These are phyloP conservation scores for Kuraishia molischiana DNA, from an alignment of 805 yeast genomes.

Conservation along the genomic window DNA sequence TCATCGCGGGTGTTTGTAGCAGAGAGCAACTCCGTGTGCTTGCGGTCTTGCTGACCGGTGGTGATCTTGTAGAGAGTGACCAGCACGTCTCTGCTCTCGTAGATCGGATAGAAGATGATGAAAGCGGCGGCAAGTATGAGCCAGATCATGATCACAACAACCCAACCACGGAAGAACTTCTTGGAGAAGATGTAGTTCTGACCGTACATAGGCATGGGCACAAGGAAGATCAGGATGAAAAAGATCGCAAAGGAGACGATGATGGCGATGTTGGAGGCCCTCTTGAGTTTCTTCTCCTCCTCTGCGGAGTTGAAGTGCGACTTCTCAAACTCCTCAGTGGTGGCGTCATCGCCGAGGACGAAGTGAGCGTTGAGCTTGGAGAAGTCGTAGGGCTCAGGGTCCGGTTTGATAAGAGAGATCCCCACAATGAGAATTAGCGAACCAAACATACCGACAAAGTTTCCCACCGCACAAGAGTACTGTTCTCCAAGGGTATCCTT, in stretches of 20 bases:
- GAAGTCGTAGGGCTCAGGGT: slow-evolving; percentile 18
- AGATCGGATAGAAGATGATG: slow-evolving; percentile 22
- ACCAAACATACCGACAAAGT: slow-evolving; percentile 26
- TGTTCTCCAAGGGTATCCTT: slow-evolving; percentile 34
- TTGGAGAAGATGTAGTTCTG: slow-evolving; percentile 20
- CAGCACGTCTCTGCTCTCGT: slow-evolving; percentile 19
- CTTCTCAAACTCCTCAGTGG: slow-evolving; percentile 17
- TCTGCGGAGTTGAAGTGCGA: slow-evolving; percentile 12
- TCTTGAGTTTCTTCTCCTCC: slow-evolving; percentile 12
- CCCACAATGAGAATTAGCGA: slow-evolving; percentile 18
- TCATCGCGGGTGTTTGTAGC: neutral
- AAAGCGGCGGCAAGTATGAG: slow-evolving; percentile 18
- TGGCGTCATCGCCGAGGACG: slow-evolving; percentile 23
- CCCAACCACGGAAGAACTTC: slow-evolving; percentile 22
- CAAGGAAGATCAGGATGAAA: slow-evolving; percentile 14
- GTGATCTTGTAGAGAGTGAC: slow-evolving; percentile 7
- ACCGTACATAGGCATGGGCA: slow-evolving; percentile 24
- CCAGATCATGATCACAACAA: slow-evolving; percentile 25
- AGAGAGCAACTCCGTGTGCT: slow-evolving; percentile 1
- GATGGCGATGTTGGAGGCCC: slow-evolving; percentile 14
- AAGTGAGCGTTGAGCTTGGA: slow-evolving; percentile 14
- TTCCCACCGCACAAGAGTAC: slow-evolving; percentile 33
- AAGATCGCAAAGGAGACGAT: slow-evolving; percentile 15
- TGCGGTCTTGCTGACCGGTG: slow-evolving; percentile 9
- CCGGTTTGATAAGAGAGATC: slow-evolving; percentile 16